phyloP scores from a whole-genome alignment of 1,284 basidiomycete genomes.

The Pyrrhoderma noxium region DNA sequence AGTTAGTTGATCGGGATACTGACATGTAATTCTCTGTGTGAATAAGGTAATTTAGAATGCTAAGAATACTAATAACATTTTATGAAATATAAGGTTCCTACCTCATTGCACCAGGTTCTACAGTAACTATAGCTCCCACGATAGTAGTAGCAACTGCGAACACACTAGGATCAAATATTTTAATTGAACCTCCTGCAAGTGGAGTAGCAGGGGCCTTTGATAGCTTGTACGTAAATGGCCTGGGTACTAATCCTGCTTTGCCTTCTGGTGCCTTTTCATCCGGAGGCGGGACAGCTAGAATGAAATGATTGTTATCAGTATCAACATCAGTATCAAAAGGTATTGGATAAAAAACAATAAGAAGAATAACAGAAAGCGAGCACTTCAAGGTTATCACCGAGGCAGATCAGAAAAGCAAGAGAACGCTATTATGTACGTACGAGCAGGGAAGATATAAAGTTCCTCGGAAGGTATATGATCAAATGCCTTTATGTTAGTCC shows the following conservation, averaged over 20 bases:
- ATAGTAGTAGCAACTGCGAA: conserved; percentile 52
- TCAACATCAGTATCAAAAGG: conserved; percentile 14
- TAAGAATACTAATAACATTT: too few species aligned
- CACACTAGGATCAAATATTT: conserved; percentile 49
- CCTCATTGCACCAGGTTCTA: conserved; percentile 54
- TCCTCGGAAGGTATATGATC: conserved; percentile 40
- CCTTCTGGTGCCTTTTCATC: conserved; percentile 34
- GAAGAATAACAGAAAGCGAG: too few species aligned
- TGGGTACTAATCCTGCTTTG: conserved; percentile 36
- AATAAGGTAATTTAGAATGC: too few species aligned
- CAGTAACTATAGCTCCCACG: conserved; percentile 48
- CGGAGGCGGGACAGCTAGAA: conserved; percentile 31
- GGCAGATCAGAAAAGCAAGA: too few species aligned
- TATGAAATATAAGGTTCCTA: too few species aligned
- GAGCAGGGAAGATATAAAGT: conserved; percentile 51
- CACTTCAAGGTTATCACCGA: too few species aligned
- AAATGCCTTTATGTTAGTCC: conserved; percentile 35
- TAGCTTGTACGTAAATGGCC: conserved; percentile 46
- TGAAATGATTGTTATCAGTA: conserved; percentile 21
- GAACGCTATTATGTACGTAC: conserved; percentile 25
- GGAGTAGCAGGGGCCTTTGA: conserved; percentile 38
- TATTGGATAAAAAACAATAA: background rate
- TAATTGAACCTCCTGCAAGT: conserved; percentile 47
- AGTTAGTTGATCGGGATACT: too few species aligned
- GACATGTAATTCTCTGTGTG: conserved; percentile 45